Conservation (phyloP, 2,329 filamentous ascomycete species). For the Aspergillus fumigatus region DNA sequence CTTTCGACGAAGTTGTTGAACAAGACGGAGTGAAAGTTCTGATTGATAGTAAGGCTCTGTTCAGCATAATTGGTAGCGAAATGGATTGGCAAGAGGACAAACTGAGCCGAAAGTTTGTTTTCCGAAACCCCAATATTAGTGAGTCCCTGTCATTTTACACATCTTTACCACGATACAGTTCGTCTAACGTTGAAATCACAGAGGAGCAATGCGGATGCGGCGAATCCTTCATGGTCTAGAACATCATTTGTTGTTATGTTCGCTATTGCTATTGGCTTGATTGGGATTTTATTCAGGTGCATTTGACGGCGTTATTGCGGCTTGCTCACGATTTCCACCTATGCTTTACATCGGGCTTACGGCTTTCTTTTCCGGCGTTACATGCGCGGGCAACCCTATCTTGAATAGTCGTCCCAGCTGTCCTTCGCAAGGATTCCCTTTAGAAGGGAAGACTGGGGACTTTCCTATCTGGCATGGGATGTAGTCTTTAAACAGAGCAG, state of each 20-base stretch:
- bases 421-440: background rate
- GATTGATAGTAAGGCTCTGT: conserved; percentile 94
- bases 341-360: conserved; percentile 16
- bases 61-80: conserved; percentile 97
- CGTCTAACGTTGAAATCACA: conserved; percentile 40
- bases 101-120: conserved; percentile 85
- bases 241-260: conserved; percentile 9
- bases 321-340: conserved; percentile 2
- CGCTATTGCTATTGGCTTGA: conserved; percentile 2
- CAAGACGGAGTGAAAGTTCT: conserved; percentile 94
- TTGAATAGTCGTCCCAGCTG: background rate
- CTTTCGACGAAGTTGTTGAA: conserved; percentile 87
- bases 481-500: background rate
- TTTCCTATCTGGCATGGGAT: background rate
- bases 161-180: background rate
- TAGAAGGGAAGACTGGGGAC: background rate
- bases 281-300: conserved; percentile 26
- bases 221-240: conserved; percentile 83
- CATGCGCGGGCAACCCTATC: background rate
- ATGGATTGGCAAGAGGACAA: conserved; percentile 99
- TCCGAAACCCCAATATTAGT: conserved; percentile 98
- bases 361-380: background rate
- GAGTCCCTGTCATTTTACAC: conserved; percentile 43
- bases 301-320: conserved; percentile 34
- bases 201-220: conserved; percentile 95